phyloP scores from a whole-genome alignment of 805 yeast species.

The Lipomyces yamanashiensis region DNA sequence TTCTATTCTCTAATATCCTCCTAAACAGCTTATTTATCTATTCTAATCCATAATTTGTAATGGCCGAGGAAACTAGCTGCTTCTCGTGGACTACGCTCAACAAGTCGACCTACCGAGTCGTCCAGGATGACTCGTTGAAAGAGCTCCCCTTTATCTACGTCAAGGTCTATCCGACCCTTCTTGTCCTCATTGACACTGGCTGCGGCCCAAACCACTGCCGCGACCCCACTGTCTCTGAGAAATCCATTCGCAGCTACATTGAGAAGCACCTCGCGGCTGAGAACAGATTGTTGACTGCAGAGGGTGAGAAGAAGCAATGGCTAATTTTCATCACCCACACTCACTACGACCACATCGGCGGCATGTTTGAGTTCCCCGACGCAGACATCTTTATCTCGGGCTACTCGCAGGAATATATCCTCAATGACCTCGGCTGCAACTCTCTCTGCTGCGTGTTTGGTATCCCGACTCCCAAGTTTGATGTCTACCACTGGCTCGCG shows the following conservation, averaged over 20 bases:
- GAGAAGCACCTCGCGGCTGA: conserved; percentile 28
- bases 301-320: conserved; percentile 34
- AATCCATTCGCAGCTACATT: conserved; percentile 30
- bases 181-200: conserved; percentile 34
- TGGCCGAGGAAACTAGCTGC: conserved; percentile 23
- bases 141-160: conserved; percentile 37
- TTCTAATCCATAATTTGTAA: not conserved
- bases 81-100: conserved; percentile 29
- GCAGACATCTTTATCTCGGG: conserved; percentile 35
- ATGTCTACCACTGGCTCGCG: conserved; percentile 35
- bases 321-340: conserved; percentile 36
- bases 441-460: conserved; percentile 37
- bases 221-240: conserved; percentile 32
- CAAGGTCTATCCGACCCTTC: conserved; percentile 34
- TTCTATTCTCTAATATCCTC: too few species aligned
- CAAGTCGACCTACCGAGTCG: conserved; percentile 33
- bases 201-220: conserved; percentile 35
- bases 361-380: conserved; percentile 33
- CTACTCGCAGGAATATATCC: conserved; percentile 30
- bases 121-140: conserved; percentile 34
- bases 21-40: too few species aligned
- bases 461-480: conserved; percentile 35
- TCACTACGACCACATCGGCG: conserved; percentile 37
- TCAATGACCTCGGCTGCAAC: conserved; percentile 36
- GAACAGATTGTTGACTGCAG: conserved; percentile 22